Evolutionary conservation across 768 basidiomycete species (phyloP), one percentile per base, ranked within the genome.

Genomic region (Termitomyces sp.): DNA sequence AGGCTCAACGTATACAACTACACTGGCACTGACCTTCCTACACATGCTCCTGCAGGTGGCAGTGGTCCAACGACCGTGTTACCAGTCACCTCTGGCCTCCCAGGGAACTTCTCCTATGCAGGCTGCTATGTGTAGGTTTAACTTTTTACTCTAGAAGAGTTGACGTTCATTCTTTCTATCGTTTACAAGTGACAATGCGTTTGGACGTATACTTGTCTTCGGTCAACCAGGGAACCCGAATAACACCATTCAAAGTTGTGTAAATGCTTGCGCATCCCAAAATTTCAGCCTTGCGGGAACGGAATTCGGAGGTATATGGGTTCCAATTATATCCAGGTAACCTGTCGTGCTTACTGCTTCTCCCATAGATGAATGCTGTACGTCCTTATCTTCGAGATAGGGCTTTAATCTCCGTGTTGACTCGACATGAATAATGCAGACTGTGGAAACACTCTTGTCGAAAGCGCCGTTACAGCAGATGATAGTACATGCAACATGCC

Each of bases 221-320:
- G 55, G 59, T 22, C 53, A 68, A n/a, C 59, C 66, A 4, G 72
- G 65, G n/a, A 65, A 61, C 42, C 57, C 67, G 8, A 65, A 58
- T 4, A 73, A 72, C 47, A 93, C 91, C 0, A 79, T 89, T 46
- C 73, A 87, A 62, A 67, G 66, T 13, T 95, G 93, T 65, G 77
- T 92, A 49, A 67, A 71, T 3, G 67, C 74, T 27, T 95, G 93
- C 68, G 63, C 63, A 0, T 65, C 73, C 2, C 72, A 75, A 59
- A 82, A 83, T 58, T 90, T 78, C 70, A 81, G 84, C 0, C 63
- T 90, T 43, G 90, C 89, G 5, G 92, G 83, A 16, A 73, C 81
- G 41, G 91, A 94, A 68, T 94, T 79, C 57, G 68, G 78, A 46
- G 69, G 83, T 85, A 61, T 63, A 80, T 76, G 26, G 43, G 3